A percentile compares a stretch with the other conserved stretches of the same genome.
Conservation (phyloP, 2,329 filamentous ascomycete species). For the Zymoseptoria tritici region DNA sequence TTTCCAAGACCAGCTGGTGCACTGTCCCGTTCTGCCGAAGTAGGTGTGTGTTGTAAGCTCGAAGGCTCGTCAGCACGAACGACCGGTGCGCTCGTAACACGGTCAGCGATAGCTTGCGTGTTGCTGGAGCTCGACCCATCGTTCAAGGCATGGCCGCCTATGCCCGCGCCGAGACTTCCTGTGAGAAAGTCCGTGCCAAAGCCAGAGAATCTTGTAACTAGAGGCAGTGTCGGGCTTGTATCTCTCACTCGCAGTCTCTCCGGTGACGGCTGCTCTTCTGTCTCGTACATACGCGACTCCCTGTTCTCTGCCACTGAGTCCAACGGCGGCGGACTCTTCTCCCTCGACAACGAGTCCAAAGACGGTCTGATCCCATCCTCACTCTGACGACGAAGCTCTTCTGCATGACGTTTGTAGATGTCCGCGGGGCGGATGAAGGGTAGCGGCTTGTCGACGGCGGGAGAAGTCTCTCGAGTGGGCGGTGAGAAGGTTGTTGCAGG, state of each 20-base stretch:
- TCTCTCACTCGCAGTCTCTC: slow-evolving; percentile 22
- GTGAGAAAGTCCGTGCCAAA: slow-evolving; percentile 32
- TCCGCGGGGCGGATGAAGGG: slow-evolving; percentile 68
- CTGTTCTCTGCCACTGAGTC: slow-evolving; percentile 17
- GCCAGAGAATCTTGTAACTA: slow-evolving; percentile 37
- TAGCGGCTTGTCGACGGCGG: slow-evolving; percentile 44
- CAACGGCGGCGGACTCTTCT: slow-evolving; percentile 8
- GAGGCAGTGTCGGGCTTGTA: slow-evolving; percentile 32
- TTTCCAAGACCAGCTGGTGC: background rate
- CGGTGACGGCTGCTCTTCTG: background rate
- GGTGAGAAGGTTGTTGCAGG: slow-evolving; percentile 2
- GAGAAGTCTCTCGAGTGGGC: slow-evolving; percentile 13
- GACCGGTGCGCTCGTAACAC: slow-evolving; percentile 1
- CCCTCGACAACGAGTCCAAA: slow-evolving; percentile 40
- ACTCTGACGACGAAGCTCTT: slow-evolving; percentile 54
- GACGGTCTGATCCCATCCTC: slow-evolving; percentile 52
- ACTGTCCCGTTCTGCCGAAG: slow-evolving; percentile 8
- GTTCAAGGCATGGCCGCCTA: background rate
- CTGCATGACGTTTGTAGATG: slow-evolving; percentile 65
- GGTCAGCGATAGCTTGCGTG: background rate
- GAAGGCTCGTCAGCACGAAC: background rate
- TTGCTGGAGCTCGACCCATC: background rate
- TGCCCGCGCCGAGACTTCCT: background rate
- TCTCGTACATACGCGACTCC: slow-evolving; percentile 14
- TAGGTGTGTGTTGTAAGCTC: slow-evolving; percentile 12